These are phyloP conservation scores for Aspergillus sp. DNA, from an alignment of 2,329 filamentous ascomycete species.

Conservation along the genomic window DNA sequence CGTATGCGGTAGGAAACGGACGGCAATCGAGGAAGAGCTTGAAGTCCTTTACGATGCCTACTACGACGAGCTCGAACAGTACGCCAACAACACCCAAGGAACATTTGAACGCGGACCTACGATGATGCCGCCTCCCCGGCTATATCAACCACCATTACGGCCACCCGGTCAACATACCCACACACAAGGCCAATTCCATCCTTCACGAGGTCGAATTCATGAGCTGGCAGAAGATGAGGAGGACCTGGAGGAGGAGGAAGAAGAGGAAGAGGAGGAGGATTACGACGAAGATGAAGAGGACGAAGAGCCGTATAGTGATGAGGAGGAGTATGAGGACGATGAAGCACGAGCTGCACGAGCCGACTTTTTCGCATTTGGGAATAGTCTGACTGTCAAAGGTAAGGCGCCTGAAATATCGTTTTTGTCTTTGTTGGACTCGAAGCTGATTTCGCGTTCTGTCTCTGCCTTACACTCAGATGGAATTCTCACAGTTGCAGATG, in stretches of 20 bases:
- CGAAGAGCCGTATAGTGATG: constrained; percentile 66
- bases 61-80: constrained; percentile 96
- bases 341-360: constrained; percentile 63
- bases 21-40: constrained; percentile 95
- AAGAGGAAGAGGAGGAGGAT: constrained; percentile 66
- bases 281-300: constrained; percentile 70
- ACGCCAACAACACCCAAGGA: constrained; percentile 79
- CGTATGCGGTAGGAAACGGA: constrained; percentile 93
- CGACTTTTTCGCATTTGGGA: constrained; percentile 97
- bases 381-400: constrained; percentile 93
- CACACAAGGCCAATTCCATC: constrained; percentile 58
- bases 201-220: constrained; percentile 72
- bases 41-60: constrained; percentile 98
- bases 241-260: constrained; percentile 55
- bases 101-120: constrained; percentile 61
- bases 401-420: constrained; percentile 24
- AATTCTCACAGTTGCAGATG: constrained; percentile 97
- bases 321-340: constrained; percentile 63
- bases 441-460: constrained; percentile 42
- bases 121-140: constrained; percentile 66
- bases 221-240: constrained; percentile 58
- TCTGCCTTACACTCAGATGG: constrained; percentile 61
- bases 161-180: constrained; percentile 59
- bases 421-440: constrained; percentile 18
- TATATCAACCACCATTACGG: constrained; percentile 58